A percentile compares a stretch with the other conserved stretches of the same genome.
Conservation (phyloP, 1,284 basidiomycete genomes). For the Fistulinella cinereoalba region DNA sequence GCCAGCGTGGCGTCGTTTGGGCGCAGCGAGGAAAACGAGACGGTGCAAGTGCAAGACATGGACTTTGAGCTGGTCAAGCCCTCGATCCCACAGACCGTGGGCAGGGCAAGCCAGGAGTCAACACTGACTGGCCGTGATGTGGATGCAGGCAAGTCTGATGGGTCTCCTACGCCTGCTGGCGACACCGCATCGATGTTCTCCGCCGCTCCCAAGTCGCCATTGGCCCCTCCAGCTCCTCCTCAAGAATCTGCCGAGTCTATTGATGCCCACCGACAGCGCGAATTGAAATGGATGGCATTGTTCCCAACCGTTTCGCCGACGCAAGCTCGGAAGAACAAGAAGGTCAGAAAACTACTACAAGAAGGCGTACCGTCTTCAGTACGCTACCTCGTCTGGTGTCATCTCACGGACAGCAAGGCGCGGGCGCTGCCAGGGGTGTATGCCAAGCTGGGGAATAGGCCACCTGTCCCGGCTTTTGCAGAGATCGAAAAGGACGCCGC, state of each 20-base stretch:
- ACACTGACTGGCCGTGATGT: slow-evolving; percentile 32
- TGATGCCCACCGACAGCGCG: slow-evolving; percentile 73
- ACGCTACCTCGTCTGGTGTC: slow-evolving; percentile 82
- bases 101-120: slow-evolving; percentile 57
- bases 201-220: slow-evolving; percentile 29
- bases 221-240: slow-evolving; percentile 15
- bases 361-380: slow-evolving; percentile 85
- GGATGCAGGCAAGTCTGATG: slow-evolving; percentile 30
- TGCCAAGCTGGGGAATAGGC: slow-evolving; percentile 58
- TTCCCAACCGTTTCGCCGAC: slow-evolving; percentile 62
- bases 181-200: slow-evolving; percentile 49
- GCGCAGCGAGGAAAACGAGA: slow-evolving; percentile 37
- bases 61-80: slow-evolving; percentile 77
- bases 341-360: slow-evolving; percentile 74
- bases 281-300: slow-evolving; percentile 71
- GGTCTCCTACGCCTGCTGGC: slow-evolving; percentile 37
- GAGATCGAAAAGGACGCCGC: slow-evolving; percentile 65
- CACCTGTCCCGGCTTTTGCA: slow-evolving; percentile 48
- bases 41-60: slow-evolving; percentile 71
- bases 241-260: slow-evolving; percentile 36
- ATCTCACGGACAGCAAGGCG: slow-evolving; percentile 72
- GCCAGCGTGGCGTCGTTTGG: slow-evolving; percentile 26
- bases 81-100: slow-evolving; percentile 42
- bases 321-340: slow-evolving; percentile 77
- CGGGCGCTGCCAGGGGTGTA: slow-evolving; percentile 72